These are phyloP conservation scores for Malassezia furfur DNA, from an alignment of 1,284 basidiomycete species.

Conservation along the genomic window DNA sequence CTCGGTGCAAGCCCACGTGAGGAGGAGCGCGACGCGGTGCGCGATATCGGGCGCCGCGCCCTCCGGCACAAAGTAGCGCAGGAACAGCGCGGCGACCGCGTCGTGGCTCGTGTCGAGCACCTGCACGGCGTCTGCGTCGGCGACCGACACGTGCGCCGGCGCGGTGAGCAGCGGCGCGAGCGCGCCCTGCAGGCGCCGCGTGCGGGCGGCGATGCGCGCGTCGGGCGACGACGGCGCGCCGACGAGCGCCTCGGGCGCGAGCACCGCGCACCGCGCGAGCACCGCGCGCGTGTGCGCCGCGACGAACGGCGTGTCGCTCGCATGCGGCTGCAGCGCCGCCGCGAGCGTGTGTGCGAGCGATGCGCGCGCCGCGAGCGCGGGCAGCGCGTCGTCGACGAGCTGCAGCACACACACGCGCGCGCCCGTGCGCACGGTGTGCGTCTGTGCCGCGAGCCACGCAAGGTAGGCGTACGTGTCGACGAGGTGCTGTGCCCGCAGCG, in stretches of 20 bases:
- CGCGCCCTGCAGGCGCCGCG: background rate
- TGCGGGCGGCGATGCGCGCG: background rate
- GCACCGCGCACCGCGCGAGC: constrained; percentile 7
- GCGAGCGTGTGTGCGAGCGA: background rate
- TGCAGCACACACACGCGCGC: constrained; percentile 72
- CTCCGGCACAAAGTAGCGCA: constrained; percentile 5
- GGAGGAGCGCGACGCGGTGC: constrained; percentile 3
- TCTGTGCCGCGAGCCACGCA: constrained; percentile 70
- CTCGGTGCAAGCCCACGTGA: constrained; percentile 7
- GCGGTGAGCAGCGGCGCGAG: background rate
- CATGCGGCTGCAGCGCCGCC: background rate
- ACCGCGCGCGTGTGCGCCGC: background rate
- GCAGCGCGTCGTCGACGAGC: constrained; percentile 51
- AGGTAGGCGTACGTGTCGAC: constrained; percentile 72
- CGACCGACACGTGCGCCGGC: background rate
- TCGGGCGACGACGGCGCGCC: constrained; percentile 52
- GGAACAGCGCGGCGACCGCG: background rate
- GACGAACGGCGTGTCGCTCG: background rate
- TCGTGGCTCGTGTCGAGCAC: background rate
- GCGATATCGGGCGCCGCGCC: background rate
- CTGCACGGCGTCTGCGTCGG: background rate
- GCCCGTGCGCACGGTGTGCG: constrained; percentile 60
- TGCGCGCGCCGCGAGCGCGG: background rate
- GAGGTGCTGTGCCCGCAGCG: constrained; percentile 69
- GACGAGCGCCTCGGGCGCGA: constrained; percentile 60